Evolutionary conservation across 2,329 filamentous ascomycete species (phyloP).

Genomic region (Rutstroemia sp.): DNA sequence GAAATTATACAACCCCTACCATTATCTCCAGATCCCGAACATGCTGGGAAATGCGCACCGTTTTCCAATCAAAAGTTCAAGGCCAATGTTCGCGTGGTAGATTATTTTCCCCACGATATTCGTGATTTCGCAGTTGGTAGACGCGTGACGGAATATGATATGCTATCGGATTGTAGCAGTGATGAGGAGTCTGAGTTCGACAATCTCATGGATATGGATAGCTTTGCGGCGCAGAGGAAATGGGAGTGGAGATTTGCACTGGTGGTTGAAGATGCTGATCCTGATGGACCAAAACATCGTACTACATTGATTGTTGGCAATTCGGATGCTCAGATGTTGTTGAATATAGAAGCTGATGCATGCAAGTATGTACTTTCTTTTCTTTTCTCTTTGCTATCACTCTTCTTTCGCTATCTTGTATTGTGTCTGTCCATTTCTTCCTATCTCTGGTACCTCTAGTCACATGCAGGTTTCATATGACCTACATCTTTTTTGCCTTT

Average conservation of each 20-base stretch:
- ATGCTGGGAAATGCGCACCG: slow-evolving; percentile 44
- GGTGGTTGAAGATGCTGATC: slow-evolving; percentile 62
- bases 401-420: not conserved
- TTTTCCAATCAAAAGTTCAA: slow-evolving; percentile 70
- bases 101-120: slow-evolving; percentile 66
- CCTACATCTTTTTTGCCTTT: no score
- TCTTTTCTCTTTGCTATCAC: not conserved
- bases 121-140: slow-evolving; percentile 59
- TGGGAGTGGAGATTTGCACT: slow-evolving; percentile 88
- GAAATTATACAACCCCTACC: not conserved
- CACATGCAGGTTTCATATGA: not conserved
- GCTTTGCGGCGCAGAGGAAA: not conserved
- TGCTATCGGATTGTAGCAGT: slow-evolving; percentile 38
- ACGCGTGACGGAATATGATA: slow-evolving; percentile 40
- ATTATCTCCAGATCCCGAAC: not conserved
- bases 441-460: no score
- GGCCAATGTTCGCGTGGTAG: slow-evolving; percentile 66
- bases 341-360: slow-evolving; percentile 42
- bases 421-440: not conserved
- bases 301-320: slow-evolving; percentile 65
- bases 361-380: slow-evolving; percentile 38
- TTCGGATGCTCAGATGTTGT: slow-evolving; percentile 45
- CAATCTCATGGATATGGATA: slow-evolving; percentile 12
- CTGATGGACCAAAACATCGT: slow-evolving; percentile 34
- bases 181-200: slow-evolving; percentile 25